A percentile compares a stretch with the other conserved stretches of the same genome.
These are phyloP conservation scores for Amaranthus palmeri DNA, from an alignment of 148 eudicot species.

Conservation along the genomic window DNA sequence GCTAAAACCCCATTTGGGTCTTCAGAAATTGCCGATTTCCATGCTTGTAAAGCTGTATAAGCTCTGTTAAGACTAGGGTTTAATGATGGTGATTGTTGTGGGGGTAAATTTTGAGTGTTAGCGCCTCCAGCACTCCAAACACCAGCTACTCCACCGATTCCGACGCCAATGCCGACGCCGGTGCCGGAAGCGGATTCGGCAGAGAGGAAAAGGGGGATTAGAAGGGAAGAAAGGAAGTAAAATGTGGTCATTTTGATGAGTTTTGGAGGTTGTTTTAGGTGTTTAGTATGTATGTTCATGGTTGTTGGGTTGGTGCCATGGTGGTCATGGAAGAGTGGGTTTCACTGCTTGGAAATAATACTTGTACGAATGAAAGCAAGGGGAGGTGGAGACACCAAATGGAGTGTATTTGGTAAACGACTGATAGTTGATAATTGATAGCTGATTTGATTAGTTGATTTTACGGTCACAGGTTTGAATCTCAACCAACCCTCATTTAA, in stretches of 20 bases:
- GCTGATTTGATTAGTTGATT: too few species aligned
- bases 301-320: conserved; percentile 7
- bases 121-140: conserved; percentile 53
- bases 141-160: conserved; percentile 34
- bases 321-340: background rate
- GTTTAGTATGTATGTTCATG: conserved; percentile 15
- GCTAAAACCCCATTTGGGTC: conserved; percentile 54
- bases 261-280: conserved; percentile 4
- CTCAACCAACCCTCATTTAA: too few species aligned
- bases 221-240: conserved; percentile 23
- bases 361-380: conserved; percentile 4
- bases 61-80: conserved; percentile 28
- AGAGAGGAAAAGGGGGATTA: conserved; percentile 23
- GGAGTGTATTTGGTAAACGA: too few species aligned
- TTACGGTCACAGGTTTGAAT: too few species aligned
- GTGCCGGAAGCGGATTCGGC: conserved; percentile 30
- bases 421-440: too few species aligned
- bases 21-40: conserved; percentile 69
- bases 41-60: conserved; percentile 71
- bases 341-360: too few species aligned
- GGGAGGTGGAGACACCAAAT: conserved; percentile 9
- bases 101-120: conserved; percentile 2
- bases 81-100: background rate
- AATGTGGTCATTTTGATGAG: conserved; percentile 33
- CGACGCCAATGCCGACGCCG: conserved; percentile 40